Base-by-base conservation (phyloP, 331 rosid species). In the Quercus phellos region DNA sequence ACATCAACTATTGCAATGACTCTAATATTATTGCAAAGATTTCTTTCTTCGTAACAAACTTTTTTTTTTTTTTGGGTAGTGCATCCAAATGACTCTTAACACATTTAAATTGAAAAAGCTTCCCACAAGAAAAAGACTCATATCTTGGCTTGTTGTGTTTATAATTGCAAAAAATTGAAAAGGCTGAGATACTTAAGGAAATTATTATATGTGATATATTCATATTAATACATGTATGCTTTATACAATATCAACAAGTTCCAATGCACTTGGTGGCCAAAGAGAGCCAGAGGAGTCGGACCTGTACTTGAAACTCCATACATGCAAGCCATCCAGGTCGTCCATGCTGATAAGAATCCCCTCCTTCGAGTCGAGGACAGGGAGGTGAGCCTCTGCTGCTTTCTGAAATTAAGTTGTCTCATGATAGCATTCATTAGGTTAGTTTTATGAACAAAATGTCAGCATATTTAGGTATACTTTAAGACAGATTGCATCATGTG, bases 221-320 rank as follows among this genome's bases (percentile, higher is more conserved):
- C 24, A 32, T 17, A 5, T 66, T 32, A 30, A 17, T 30, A 18
- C 51, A 1, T 19, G 0, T 30, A 32, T 18, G 17, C 50, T 64
- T 64, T 64, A 46, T 46, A 32, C 26, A 3, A 66, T 66, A 32
- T 64, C 13, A 8, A 32, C 70, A 66, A 66, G 14, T 16, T 16
- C 26, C 18, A 34, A 18, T 66, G 34, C 34, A 18, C 54, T 78
- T 78, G 61, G 46, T 50, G 17, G 17, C 6, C 74, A n/a, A 55
- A 59, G 34, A 71, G 43, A 73, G 6, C 19, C 27, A 61, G n/a
- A 12, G 6, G 14, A 55, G 61, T 18, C 73, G 6, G 29, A 94
- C 99, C 98, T 94, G 92, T 90, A 94, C 77, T 94, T 94, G 85
- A 94, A 94, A 85, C 83, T 89, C 98, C 98, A 92, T 38, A 81